Evolutionary conservation across 805 yeast genomes (phyloP), one percentile per base, ranked within the genome.

Genomic region (Hanseniaspora pseudoguilliermondii): DNA sequence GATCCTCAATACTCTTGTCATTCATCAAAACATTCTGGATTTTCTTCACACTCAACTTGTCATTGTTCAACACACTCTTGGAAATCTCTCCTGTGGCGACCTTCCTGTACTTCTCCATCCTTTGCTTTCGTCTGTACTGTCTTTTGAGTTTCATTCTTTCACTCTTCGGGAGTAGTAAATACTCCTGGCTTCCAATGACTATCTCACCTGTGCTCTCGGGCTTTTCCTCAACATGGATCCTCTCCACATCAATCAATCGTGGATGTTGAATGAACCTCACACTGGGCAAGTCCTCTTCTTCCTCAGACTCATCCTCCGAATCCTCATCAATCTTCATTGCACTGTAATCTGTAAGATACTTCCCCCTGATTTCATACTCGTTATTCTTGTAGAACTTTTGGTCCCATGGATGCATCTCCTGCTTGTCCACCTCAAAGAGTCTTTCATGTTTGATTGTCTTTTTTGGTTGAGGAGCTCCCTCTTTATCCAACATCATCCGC

Each of bases 331-430:
- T 39, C 15, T 21, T 62, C 29, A 56, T 27, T 18, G 57, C 59
- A 15, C 61, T 60, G 25, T 72, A 69, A 0, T 61, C 61, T 29
- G 67, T 72, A 39, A 69, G 69, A 50, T 72, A 71, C 13, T 71
- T 67, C 0, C 69, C 70, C 5, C 66, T 63, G n/a, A 73, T 57
- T 41, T 71, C 63, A 1, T 65, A 65, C 60, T 78, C 75, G 42
- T 64, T 64, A 2, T 67, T 66, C 29, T 71, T 71, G 2, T 84
- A 60, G 49, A 79, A 77, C 2, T 79, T 79, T 54, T 69, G 65
- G 69, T 91, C 96, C 97, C 97, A 91, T 96, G 96, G 88, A 66
- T 89, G 96, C 1, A 82, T 68, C 2, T 57, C 59, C 0, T 32
- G 9, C 16, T 13, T 7, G 5, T 23, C 41, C n/a, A 50, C 35